A percentile compares a stretch with the other conserved stretches of the same genome.
phyloP scores from a whole-genome alignment of 1,139 yeast genomes.

The Kazachstania sp. region DNA sequence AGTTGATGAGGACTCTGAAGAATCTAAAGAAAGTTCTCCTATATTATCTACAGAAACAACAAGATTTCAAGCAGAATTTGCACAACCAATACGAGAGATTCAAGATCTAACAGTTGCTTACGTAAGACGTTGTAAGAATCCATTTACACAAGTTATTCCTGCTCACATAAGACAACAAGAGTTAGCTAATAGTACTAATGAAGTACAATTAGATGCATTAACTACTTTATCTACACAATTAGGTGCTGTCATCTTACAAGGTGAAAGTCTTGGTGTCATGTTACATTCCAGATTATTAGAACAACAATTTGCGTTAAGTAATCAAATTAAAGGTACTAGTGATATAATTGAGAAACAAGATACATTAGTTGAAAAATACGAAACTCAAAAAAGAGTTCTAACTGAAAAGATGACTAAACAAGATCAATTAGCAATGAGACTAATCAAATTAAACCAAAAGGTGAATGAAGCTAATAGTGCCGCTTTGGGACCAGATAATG shows the following conservation, averaged over 20 bases:
- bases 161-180: constrained; percentile 18
- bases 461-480: constrained; percentile 18
- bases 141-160: constrained; percentile 15
- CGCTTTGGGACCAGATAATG: constrained; percentile 20
- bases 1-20: not conserved
- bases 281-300: constrained; percentile 29
- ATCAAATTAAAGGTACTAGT: constrained; percentile 31
- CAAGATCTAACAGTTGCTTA: constrained; percentile 12
- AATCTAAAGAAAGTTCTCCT: not conserved
- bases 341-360: constrained; percentile 12
- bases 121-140: constrained; percentile 10
- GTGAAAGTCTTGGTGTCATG: constrained; percentile 21
- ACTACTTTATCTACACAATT: constrained; percentile 21
- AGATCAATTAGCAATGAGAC: constrained; percentile 28
- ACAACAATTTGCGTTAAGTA: constrained; percentile 32
- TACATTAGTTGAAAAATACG: constrained; percentile 4
- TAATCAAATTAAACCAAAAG: constrained; percentile 26
- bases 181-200: constrained; percentile 20
- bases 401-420: constrained; percentile 27
- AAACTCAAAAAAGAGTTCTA: constrained; percentile 10
- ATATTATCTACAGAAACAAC: not conserved
- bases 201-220: constrained; percentile 21
- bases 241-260: constrained; percentile 16
- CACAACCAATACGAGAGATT: constrained; percentile 22
- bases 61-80: constrained; percentile 7